A percentile compares a stretch with the other conserved stretches of the same genome.
Evolutionary conservation across 2,329 filamentous ascomycete genomes (phyloP).

Genomic region (Delphinella strobiligena): DNA sequence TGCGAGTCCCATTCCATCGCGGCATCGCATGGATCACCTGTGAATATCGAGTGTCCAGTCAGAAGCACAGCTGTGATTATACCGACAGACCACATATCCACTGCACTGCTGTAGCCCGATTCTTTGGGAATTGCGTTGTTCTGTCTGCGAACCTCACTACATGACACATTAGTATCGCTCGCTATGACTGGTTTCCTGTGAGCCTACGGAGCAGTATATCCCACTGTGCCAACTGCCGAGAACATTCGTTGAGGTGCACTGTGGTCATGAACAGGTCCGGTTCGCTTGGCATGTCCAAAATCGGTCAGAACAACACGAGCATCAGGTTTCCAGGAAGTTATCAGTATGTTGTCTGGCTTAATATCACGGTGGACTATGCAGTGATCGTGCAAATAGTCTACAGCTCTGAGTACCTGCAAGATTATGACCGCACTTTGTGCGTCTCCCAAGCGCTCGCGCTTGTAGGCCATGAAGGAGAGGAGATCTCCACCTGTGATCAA

Average conservation of each 20-base stretch:
- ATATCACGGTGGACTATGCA: conserved; percentile 50
- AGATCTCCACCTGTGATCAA: conserved; percentile 49
- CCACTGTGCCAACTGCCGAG: conserved; percentile 41
- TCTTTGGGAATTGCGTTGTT: conserved; percentile 17
- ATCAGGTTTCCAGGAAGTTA: conserved; percentile 40
- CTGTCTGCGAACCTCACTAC: conserved; percentile 23
- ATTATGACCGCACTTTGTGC: conserved; percentile 42
- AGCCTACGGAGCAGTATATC: conserved; percentile 48
- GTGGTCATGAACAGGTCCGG: conserved; percentile 17
- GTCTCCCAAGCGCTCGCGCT: conserved; percentile 33
- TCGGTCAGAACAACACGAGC: conserved; percentile 47
- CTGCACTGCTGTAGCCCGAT: conserved; percentile 42
- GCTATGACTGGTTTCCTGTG: conserved; percentile 2
- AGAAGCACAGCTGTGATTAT: conserved; percentile 41
- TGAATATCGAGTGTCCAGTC: conserved; percentile 38
- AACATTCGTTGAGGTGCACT: conserved; percentile 34
- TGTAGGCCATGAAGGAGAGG: conserved; percentile 45
- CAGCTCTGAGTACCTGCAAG: conserved; percentile 42
- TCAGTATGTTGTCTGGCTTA: conserved; percentile 50
- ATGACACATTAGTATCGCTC: conserved; percentile 1
- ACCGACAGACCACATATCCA: conserved; percentile 54
- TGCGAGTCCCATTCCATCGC: conserved; percentile 14
- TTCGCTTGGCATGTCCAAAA: conserved; percentile 44
- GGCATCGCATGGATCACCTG: conserved; percentile 20
- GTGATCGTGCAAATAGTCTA: conserved; percentile 45